phyloP scores from a whole-genome alignment of 768 basidiomycete genomes.

The Russula virescens region DNA sequence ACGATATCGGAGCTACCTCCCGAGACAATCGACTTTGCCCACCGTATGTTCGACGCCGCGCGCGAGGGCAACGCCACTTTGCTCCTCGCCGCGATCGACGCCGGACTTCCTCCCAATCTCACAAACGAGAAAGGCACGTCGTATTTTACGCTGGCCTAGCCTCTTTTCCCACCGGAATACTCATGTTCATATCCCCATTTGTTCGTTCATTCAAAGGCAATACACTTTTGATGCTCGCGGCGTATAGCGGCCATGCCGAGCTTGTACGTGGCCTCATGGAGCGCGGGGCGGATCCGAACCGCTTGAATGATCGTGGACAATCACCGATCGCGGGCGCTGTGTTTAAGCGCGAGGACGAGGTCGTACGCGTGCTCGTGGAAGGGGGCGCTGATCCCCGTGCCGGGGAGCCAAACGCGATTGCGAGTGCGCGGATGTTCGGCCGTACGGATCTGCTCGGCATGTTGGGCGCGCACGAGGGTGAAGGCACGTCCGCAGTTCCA shows the following conservation, averaged over 20 bases:
- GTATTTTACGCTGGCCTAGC: no score
- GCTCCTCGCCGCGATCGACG: conserved; percentile 56
- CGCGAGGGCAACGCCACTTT: conserved; percentile 49
- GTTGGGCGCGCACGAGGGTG: conserved; percentile 46
- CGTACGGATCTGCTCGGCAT: conserved; percentile 49
- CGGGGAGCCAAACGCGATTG: conserved; percentile 63
- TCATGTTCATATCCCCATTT: not conserved
- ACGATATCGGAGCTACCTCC: conserved; percentile 28
- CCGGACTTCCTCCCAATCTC: conserved; percentile 65
- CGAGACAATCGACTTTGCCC: conserved; percentile 46
- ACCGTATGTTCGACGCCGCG: conserved; percentile 71
- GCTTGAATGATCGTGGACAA: conserved; percentile 65
- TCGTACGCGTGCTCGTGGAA: conserved; percentile 49
- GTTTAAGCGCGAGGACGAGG: conserved; percentile 63
- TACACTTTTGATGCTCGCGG: conserved; percentile 72
- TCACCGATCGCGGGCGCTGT: conserved; percentile 72
- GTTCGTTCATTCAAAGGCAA: conserved; percentile 49
- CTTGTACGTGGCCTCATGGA: conserved; percentile 49
- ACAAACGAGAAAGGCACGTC: conserved; percentile 61
- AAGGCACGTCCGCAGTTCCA: conserved; percentile 33
- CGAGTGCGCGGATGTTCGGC: conserved; percentile 64
- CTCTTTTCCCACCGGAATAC: not conserved
- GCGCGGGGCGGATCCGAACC: conserved; percentile 59
- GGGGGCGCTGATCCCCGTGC: conserved; percentile 55
- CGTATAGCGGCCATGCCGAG: conserved; percentile 60